Percentiles rank a stretch among this genome's conserved stretches.
phyloP scores from a whole-genome alignment of 1,284 basidiomycete genomes.

The Albatrellus sp. region DNA sequence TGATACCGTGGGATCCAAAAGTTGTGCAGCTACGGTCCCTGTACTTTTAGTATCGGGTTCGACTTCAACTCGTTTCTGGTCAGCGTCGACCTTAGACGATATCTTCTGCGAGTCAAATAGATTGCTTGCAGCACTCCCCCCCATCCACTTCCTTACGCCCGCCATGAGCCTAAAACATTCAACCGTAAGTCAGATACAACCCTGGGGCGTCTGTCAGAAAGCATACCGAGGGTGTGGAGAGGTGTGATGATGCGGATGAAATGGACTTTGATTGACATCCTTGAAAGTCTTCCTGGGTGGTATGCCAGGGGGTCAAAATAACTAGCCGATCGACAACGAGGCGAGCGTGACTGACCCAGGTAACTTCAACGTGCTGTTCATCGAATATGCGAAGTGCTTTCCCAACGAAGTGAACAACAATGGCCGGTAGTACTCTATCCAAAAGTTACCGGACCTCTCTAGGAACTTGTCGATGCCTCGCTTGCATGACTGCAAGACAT shows the following conservation, averaged over 20 bases:
- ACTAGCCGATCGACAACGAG: background rate
- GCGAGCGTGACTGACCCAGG: slow-evolving; percentile 43
- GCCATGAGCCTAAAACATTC: slow-evolving; percentile 44
- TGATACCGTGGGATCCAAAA: slow-evolving; percentile 57
- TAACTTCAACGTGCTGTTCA: slow-evolving; percentile 76
- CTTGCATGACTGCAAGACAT: slow-evolving; percentile 44
- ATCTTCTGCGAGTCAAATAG: slow-evolving; percentile 26
- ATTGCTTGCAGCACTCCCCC: slow-evolving; percentile 30
- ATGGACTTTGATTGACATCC: slow-evolving; percentile 62
- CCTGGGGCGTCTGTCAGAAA: background rate
- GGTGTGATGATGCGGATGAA: slow-evolving; percentile 41
- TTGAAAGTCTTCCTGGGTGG: slow-evolving; percentile 50
- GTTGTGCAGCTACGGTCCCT: slow-evolving; percentile 45
- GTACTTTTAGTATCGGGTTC: slow-evolving; percentile 42
- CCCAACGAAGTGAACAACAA: slow-evolving; percentile 69
- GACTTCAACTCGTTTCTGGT: slow-evolving; percentile 8
- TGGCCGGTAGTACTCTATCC: slow-evolving; percentile 88
- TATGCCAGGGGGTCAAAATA: background rate
- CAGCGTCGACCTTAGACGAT: slow-evolving; percentile 18
- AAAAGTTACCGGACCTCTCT: slow-evolving; percentile 57
- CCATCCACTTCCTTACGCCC: slow-evolving; percentile 63
- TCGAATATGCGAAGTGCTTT: slow-evolving; percentile 78
- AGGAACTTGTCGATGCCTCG: slow-evolving; percentile 45
- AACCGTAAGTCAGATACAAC: background rate
- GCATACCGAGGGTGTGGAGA: slow-evolving; percentile 29